A percentile compares a stretch with the other conserved stretches of the same genome.
These are phyloP conservation scores for Corymbia citriodora DNA, from an alignment of 441 rosid species.

Conservation along the genomic window DNA sequence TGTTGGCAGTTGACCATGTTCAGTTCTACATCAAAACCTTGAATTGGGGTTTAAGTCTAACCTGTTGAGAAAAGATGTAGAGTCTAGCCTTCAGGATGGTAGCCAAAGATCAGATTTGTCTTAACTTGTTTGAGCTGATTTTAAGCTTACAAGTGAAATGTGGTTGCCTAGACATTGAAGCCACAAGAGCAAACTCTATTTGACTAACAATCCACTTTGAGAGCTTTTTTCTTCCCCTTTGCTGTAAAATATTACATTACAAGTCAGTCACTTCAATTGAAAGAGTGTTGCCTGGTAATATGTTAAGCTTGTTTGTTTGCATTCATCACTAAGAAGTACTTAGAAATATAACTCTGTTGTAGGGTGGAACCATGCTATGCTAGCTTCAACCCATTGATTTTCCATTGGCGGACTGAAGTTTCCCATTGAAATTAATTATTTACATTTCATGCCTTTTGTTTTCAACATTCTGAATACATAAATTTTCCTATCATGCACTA, in stretches of 20 bases:
- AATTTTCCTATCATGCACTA: neutral
- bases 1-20: neutral
- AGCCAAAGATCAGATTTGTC: neutral
- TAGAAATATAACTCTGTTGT: neutral
- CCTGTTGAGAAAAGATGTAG: neutral
- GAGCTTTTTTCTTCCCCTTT: neutral
- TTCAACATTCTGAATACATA: neutral
- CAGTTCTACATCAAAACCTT: neutral
- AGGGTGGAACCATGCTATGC: neutral
- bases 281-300: neutral
- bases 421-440: neutral
- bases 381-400: neutral
- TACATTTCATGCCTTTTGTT: neutral
- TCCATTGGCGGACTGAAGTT: neutral
- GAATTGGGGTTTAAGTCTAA: neutral
- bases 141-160: neutral
- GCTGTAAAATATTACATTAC: neutral
- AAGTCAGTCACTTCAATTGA: neutral
- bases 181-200: neutral
- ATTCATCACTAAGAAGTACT: neutral
- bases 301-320: neutral
- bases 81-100: neutral
- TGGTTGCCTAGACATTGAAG: neutral
- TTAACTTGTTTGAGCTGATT: neutral
- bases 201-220: neutral